phyloP scores from a whole-genome alignment of 2,329 filamentous ascomycete species.

The Ophiostoma sp. region DNA sequence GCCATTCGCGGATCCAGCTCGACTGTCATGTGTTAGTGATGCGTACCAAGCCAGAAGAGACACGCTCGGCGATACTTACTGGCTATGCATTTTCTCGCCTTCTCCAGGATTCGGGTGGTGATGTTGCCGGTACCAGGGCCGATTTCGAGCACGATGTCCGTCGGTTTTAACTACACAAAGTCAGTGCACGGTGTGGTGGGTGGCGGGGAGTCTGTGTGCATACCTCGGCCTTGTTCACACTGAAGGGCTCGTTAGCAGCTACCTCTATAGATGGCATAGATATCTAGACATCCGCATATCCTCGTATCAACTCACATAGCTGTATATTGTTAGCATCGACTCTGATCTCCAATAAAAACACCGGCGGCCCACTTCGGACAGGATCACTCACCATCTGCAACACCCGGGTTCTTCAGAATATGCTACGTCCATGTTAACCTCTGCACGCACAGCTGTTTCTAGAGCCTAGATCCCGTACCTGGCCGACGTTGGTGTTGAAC shows the following conservation, averaged over 20 bases:
- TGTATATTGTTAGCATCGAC: constrained; percentile 14
- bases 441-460: neutral
- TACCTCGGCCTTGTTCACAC: constrained; percentile 27
- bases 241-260: constrained; percentile 12
- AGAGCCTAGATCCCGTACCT: constrained; percentile 29
- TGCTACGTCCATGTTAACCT: constrained; percentile 41
- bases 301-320: constrained; percentile 25
- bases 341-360: neutral
- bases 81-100: constrained; percentile 72
- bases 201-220: neutral
- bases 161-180: constrained; percentile 68
- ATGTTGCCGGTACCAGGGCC: constrained; percentile 77
- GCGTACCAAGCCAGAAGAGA: neutral
- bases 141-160: constrained; percentile 84
- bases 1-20: constrained; percentile 97
- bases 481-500: constrained; percentile 85
- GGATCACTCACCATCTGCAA: constrained; percentile 24
- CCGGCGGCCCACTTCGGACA: no score
- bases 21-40: constrained; percentile 40
- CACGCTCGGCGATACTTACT: constrained; percentile 22
- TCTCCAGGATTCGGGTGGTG: constrained; percentile 82
- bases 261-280: neutral
- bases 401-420: constrained; percentile 63
- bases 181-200: neutral
- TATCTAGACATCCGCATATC: neutral